These are phyloP conservation scores for Chaetomidium leptoderma DNA, from an alignment of 495 filamentous ascomycete genomes.

Conservation along the genomic window DNA sequence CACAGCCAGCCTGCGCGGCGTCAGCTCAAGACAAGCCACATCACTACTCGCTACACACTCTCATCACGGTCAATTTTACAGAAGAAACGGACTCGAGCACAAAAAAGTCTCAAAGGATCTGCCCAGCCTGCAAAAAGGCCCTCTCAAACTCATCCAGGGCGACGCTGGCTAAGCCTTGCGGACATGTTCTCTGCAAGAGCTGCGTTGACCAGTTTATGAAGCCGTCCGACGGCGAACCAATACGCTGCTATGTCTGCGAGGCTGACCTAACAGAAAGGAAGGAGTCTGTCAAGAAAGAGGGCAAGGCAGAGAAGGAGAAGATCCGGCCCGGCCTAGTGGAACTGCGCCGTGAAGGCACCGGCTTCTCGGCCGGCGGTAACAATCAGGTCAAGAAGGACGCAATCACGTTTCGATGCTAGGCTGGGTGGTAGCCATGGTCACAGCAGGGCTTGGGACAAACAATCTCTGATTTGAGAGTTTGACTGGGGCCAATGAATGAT, in stretches of 20 bases:
- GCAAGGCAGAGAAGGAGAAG: conserved; percentile 52
- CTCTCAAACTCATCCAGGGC: conserved; percentile 81
- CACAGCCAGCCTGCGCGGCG: conserved; percentile 74
- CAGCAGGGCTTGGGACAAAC: not conserved
- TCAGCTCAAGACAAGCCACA: conserved; percentile 67
- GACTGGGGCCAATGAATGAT: not conserved
- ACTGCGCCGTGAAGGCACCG: conserved; percentile 84
- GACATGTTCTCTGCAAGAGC: conserved; percentile 85
- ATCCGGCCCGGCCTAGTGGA: conserved; percentile 75
- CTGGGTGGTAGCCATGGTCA: not conserved
- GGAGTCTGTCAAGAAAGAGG: conserved; percentile 38
- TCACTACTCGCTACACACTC: conserved; percentile 72
- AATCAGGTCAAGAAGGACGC: conserved; percentile 76
- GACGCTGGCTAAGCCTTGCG: conserved; percentile 85
- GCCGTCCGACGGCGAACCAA: conserved; percentile 49
- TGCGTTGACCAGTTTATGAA: conserved; percentile 88
- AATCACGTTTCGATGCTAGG: conserved; percentile 65
- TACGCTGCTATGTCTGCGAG: conserved; percentile 87
- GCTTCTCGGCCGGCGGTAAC: conserved; percentile 80
- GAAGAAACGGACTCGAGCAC: conserved; percentile 60
- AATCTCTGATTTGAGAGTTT: not conserved
- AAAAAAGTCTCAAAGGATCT: conserved; percentile 56
- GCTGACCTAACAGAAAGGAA: conserved; percentile 58
- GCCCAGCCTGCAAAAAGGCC: conserved; percentile 83
- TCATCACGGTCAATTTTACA: conserved; percentile 76